phyloP scores from a whole-genome alignment of 352 stramenopile species.

The Pythium sp. region DNA sequence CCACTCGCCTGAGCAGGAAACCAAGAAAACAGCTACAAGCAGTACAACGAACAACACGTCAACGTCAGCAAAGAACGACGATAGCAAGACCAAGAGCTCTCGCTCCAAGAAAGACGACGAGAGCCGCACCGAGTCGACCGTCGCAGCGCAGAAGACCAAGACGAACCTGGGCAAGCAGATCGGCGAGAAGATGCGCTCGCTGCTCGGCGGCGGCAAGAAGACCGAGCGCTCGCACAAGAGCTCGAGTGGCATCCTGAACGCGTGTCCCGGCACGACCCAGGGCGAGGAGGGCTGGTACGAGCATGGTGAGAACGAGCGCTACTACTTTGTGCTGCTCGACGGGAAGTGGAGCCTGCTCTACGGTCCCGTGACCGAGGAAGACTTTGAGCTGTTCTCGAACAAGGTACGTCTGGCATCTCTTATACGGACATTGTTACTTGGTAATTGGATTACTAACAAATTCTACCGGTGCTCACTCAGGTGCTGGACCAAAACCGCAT shows the following conservation, averaged over 20 bases:
- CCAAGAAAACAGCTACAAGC: slow-evolving; percentile 6
- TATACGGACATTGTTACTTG: neutral
- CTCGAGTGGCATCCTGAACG: slow-evolving; percentile 79
- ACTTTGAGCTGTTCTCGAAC: slow-evolving; percentile 75
- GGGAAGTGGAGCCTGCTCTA: slow-evolving; percentile 86
- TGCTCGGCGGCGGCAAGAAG: slow-evolving; percentile 75
- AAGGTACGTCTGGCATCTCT: slow-evolving; percentile 31
- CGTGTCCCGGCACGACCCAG: slow-evolving; percentile 72
- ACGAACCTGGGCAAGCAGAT: slow-evolving; percentile 68
- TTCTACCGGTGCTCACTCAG: slow-evolving; percentile 23
- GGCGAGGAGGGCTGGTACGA: slow-evolving; percentile 88
- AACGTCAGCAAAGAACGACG: neutral
- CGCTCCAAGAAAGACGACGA: slow-evolving; percentile 54
- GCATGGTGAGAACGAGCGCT: slow-evolving; percentile 83
- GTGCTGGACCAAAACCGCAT: slow-evolving; percentile 60
- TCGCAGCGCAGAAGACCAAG: slow-evolving; percentile 35
- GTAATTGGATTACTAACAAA: neutral
- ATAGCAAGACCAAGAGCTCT: slow-evolving; percentile 18
- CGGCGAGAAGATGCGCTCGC: slow-evolving; percentile 77
- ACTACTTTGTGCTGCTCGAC: slow-evolving; percentile 83
- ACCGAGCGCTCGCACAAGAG: slow-evolving; percentile 52
- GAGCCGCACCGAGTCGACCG: slow-evolving; percentile 30
- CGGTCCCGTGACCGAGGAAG: slow-evolving; percentile 80
- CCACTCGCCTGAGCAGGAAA: slow-evolving; percentile 16
- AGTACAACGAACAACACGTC: neutral